Evolutionary conservation across 164 flowering plant species (phyloP).

Genomic region (Stephania cephalantha): DNA sequence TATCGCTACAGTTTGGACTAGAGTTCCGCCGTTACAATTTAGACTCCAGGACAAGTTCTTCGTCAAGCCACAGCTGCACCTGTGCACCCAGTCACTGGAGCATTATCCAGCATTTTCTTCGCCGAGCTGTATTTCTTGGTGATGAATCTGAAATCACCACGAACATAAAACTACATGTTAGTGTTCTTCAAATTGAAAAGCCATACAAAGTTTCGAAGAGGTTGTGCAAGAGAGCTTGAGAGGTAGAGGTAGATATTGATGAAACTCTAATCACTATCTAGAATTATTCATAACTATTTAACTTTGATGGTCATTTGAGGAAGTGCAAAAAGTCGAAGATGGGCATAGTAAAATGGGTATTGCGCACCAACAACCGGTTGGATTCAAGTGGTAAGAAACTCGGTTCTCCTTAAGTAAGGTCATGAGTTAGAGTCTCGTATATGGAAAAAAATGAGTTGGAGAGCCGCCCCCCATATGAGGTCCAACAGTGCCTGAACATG

Average conservation of each 20-base stretch:
- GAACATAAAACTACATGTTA: not conserved
- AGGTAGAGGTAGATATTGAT: not conserved
- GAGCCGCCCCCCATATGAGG: not conserved
- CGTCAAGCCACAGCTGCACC: slow-evolving; percentile 50
- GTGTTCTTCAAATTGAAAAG: not conserved
- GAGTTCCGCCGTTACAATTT: too few relatives aligned
- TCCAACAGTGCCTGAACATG: not conserved
- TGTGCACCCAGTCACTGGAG: slow-evolving; percentile 72
- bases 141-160: slow-evolving; percentile 57
- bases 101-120: slow-evolving; percentile 38
- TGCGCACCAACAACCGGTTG: too few relatives aligned
- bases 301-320: not conserved
- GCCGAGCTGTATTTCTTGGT: slow-evolving; percentile 83
- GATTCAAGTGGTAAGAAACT: too few relatives aligned
- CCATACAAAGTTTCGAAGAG: not conserved
- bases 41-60: not conserved
- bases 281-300: not conserved
- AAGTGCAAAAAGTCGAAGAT: not conserved
- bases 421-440: too few relatives aligned
- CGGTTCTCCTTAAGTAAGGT: too few relatives aligned
- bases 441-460: too few relatives aligned
- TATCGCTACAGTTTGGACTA: too few relatives aligned
- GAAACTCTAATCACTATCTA: not conserved
- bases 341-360: not conserved
- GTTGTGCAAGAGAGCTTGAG: not conserved